Evolutionary conservation across 2,329 filamentous ascomycete genomes (phyloP).

Genomic region (Colletotrichum zoysiae): DNA sequence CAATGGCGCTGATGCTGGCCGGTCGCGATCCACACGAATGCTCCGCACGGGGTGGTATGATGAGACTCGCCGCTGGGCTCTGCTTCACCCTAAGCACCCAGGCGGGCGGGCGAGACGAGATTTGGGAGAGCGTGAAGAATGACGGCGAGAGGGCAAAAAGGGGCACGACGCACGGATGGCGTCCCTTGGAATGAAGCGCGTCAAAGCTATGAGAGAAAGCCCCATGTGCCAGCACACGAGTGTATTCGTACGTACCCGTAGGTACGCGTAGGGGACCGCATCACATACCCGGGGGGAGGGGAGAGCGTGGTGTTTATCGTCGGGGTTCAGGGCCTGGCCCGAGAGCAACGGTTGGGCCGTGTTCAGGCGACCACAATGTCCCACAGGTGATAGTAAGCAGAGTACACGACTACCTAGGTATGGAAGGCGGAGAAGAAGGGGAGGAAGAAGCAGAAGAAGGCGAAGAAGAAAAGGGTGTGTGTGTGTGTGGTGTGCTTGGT

Average conservation of each 20-base stretch:
- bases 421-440: no score
- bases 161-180: neutral
- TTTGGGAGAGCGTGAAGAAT: neutral
- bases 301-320: neutral
- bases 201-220: neutral
- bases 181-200: neutral
- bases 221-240: neutral
- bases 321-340: neutral
- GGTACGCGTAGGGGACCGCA: neutral
- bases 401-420: no score
- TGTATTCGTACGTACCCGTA: no score
- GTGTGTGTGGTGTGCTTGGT: neutral
- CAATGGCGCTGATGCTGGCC: constrained; percentile 16
- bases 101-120: neutral
- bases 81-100: constrained; percentile 2
- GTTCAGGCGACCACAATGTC: neutral
- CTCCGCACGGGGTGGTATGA: neutral
- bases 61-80: neutral
- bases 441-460: no score
- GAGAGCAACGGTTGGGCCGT: neutral
- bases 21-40: constrained; percentile 13
- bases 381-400: neutral
- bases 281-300: neutral
- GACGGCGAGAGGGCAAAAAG: constrained; percentile 1
- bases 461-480: neutral